Evolutionary conservation across 208 protist genomes (phyloP).

Genomic region (Acanthamoeba triangularis): DNA sequence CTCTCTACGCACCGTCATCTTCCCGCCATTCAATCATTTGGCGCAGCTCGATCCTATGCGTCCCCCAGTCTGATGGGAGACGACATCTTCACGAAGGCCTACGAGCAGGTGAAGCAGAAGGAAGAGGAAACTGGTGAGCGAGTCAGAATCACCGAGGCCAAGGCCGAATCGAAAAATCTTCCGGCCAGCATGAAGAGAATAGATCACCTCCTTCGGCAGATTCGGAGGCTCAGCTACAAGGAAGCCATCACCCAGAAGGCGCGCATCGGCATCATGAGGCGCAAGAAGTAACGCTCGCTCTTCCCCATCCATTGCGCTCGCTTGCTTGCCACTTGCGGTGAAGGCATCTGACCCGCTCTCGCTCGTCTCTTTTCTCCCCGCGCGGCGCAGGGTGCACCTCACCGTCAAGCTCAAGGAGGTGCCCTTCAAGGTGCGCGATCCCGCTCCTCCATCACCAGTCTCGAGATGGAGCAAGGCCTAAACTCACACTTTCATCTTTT

Average conservation of each 20-base stretch:
- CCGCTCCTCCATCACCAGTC: background rate
- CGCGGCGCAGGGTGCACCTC: constrained; percentile 42
- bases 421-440: background rate
- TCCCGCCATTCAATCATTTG: background rate
- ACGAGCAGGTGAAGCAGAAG: constrained; percentile 31
- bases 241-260: constrained; percentile 20
- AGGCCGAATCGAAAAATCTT: background rate
- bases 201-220: constrained; percentile 36
- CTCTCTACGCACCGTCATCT: background rate
- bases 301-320: background rate
- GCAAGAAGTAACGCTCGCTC: background rate
- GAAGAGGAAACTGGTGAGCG: background rate
- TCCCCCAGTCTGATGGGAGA: background rate
- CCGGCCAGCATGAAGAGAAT: constrained; percentile 44
- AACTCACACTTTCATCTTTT: background rate
- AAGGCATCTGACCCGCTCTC: background rate
- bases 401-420: constrained; percentile 72
- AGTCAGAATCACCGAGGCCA: background rate
- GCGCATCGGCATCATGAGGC: constrained; percentile 45
- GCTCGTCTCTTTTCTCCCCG: background rate
- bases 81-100: constrained; percentile 40
- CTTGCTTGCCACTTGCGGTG: background rate
- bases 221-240: constrained; percentile 48
- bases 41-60: background rate
- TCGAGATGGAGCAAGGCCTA: background rate